Conservation (phyloP, 768 basidiomycete species). For the Rhizopogon roseolus region DNA sequence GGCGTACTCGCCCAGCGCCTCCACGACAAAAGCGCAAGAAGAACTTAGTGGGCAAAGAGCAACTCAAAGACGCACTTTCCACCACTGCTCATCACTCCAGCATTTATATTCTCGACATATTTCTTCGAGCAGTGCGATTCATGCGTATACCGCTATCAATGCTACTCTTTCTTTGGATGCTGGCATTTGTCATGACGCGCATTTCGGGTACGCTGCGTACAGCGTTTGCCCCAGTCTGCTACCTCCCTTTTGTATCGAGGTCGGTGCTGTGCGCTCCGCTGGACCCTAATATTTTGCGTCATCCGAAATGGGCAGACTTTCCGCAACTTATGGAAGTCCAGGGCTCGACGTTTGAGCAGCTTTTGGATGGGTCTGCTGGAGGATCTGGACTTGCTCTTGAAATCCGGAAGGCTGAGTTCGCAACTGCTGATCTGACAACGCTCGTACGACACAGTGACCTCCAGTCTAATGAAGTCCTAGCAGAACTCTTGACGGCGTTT, state of each 20-base stretch:
- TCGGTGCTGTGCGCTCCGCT: constrained; percentile 36
- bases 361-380: constrained; percentile 55
- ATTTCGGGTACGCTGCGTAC: constrained; percentile 40
- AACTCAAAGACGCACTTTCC: constrained; percentile 16
- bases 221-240: constrained; percentile 55
- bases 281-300: neutral
- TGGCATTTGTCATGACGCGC: constrained; percentile 38
- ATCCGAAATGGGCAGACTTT: constrained; percentile 53
- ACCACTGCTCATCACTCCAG: constrained; percentile 23
- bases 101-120: constrained; percentile 43
- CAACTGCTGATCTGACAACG: constrained; percentile 60
- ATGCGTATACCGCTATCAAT: constrained; percentile 54
- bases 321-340: constrained; percentile 57
- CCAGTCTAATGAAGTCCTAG: constrained; percentile 53
- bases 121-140: constrained; percentile 40
- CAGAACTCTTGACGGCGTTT: constrained; percentile 47
- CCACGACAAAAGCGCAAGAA: constrained; percentile 25
- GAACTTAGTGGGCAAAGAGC: constrained; percentile 20
- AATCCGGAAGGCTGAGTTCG: constrained; percentile 76
- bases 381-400: constrained; percentile 58
- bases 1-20: constrained; percentile 4
- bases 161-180: constrained; percentile 46
- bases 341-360: constrained; percentile 54
- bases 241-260: constrained; percentile 53
- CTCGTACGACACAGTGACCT: constrained; percentile 62